These are phyloP conservation scores for Phytophthora ohioensis DNA, from an alignment of 352 stramenopile species.

Conservation along the genomic window DNA sequence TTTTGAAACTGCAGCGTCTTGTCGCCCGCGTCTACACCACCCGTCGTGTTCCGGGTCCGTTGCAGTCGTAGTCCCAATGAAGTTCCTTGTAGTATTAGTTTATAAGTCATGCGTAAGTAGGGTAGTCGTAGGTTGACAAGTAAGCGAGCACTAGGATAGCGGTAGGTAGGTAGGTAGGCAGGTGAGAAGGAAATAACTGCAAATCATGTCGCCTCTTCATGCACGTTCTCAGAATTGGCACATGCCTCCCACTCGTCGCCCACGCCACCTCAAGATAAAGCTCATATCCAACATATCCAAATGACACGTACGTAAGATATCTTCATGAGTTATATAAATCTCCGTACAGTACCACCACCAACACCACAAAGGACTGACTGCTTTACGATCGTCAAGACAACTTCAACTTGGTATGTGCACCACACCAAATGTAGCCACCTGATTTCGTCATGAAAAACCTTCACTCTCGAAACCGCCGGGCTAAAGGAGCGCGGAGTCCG, in stretches of 20 bases:
- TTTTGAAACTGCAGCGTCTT: constrained; percentile 63
- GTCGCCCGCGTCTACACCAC: constrained; percentile 32
- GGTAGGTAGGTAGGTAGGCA: constrained; percentile 9
- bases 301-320: background rate
- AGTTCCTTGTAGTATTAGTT: constrained; percentile 40
- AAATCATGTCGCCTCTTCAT: constrained; percentile 26
- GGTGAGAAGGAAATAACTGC: constrained; percentile 20
- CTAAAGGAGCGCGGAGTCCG: constrained; percentile 1
- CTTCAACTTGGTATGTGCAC: constrained; percentile 31
- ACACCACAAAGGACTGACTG: background rate
- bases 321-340: background rate
- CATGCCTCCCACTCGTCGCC: constrained; percentile 8
- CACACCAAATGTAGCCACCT: constrained; percentile 21
- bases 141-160: constrained; percentile 40
- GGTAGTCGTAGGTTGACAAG: constrained; percentile 38
- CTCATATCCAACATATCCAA: background rate
- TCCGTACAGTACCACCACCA: background rate
- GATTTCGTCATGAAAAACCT: constrained; percentile 10
- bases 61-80: constrained; percentile 34
- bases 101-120: constrained; percentile 34
- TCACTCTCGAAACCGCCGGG: constrained; percentile 36
- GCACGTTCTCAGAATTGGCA: constrained; percentile 33
- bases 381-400: constrained; percentile 6
- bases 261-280: constrained; percentile 1
- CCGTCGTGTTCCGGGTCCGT: constrained; percentile 30